A percentile compares a stretch with the other conserved stretches of the same genome.
Conservation (phyloP, 106 monocot genomes). For the Acorus gramineus region DNA sequence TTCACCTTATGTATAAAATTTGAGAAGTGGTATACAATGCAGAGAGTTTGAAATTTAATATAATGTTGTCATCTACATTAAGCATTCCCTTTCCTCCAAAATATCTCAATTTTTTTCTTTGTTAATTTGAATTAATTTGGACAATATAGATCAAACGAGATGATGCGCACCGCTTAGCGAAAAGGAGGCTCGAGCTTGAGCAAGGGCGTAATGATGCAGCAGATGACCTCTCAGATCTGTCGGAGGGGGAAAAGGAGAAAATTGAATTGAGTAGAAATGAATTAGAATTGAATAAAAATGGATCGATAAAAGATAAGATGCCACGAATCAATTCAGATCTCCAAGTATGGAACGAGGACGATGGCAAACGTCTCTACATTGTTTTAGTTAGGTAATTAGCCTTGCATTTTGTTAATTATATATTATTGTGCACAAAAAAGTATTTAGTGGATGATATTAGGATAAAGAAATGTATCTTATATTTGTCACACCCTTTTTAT, state of each 20-base stretch:
- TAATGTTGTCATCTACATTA: too few species aligned
- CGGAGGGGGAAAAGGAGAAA: constrained; percentile 59
- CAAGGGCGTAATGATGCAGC: constrained; percentile 43
- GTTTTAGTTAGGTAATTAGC: constrained; percentile 54
- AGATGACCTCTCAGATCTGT: constrained; percentile 57
- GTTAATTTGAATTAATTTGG: too few species aligned
- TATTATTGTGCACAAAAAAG: too few species aligned
- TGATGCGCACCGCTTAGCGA: constrained; percentile 15
- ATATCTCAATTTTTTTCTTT: too few species aligned
- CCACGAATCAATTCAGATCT: constrained; percentile 29
- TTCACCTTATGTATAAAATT: too few species aligned
- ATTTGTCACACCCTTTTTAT: too few species aligned
- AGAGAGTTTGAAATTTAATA: too few species aligned
- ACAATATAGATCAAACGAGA: constrained; percentile 34
- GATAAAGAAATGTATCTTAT: too few species aligned
- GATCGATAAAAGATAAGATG: background rate
- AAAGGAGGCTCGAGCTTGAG: constrained; percentile 30
- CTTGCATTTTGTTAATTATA: too few species aligned
- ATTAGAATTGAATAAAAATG: background rate
- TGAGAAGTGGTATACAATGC: too few species aligned
- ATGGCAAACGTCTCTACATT: constrained; percentile 35
- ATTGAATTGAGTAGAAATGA: background rate
- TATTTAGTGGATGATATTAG: too few species aligned
- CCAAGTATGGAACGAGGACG: constrained; percentile 27
- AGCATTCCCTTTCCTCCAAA: too few species aligned